phyloP scores from a whole-genome alignment of 2,329 filamentous ascomycete genomes.

The Amylocarpus encephaloides region DNA sequence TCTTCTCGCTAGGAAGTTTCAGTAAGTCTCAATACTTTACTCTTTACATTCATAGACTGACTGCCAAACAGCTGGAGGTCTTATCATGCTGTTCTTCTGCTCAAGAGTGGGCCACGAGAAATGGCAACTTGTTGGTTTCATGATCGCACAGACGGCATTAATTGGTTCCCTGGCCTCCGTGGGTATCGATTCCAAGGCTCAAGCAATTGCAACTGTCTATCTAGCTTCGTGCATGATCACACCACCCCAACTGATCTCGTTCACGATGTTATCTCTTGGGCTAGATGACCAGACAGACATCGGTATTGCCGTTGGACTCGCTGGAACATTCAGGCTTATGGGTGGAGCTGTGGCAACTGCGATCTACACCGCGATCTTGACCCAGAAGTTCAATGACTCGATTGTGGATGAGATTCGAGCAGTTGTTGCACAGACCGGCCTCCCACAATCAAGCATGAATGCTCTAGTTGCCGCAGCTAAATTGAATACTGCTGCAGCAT shows the following conservation, averaged over 20 bases:
- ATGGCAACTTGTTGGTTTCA: conserved; percentile 34
- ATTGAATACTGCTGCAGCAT: neutral
- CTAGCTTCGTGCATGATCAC: conserved; percentile 30
- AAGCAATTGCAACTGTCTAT: conserved; percentile 33
- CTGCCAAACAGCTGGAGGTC: neutral
- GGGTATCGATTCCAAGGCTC: conserved; percentile 29
- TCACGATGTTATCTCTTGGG: conserved; percentile 33
- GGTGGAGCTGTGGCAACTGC: conserved; percentile 35
- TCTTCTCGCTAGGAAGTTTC: conserved; percentile 15
- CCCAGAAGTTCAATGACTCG: conserved; percentile 27
- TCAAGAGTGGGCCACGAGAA: conserved; percentile 32
- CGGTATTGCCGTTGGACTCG: conserved; percentile 34
- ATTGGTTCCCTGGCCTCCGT: conserved; percentile 34
- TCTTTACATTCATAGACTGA: neutral
- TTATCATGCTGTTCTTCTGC: conserved; percentile 22
- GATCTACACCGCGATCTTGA: conserved; percentile 35
- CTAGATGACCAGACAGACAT: conserved; percentile 34
- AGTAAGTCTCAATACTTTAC: conserved; percentile 14
- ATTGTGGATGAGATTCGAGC: conserved; percentile 27
- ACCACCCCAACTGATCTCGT: conserved; percentile 31
- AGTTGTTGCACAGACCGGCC: conserved; percentile 2
- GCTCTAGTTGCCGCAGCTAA: neutral
- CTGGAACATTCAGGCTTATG: conserved; percentile 34
- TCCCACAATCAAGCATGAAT: neutral
- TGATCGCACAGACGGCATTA: conserved; percentile 32